A percentile compares a stretch with the other conserved stretches of the same genome.
Conservation (phyloP, 2,329 filamentous ascomycete genomes). For the Ophiostoma novo-ulmi region DNA sequence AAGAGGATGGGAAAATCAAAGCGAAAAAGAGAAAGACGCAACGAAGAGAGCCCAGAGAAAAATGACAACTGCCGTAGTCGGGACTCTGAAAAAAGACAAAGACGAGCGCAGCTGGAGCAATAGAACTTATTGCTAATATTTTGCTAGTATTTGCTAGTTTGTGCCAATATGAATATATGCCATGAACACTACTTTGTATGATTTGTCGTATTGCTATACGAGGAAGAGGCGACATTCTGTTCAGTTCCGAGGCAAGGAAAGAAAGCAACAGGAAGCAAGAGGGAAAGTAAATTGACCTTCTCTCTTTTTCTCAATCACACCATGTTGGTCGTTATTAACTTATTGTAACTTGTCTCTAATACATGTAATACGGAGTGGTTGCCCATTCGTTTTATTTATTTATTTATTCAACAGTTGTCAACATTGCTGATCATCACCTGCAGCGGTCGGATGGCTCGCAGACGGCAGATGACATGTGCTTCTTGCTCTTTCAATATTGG, state of each 20-base stretch:
- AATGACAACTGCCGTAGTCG: constrained; percentile 11
- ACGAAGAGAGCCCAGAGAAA: background rate
- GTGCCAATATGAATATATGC: background rate
- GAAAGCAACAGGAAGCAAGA: background rate
- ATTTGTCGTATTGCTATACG: constrained; percentile 2
- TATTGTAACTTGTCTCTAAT: background rate
- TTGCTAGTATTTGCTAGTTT: background rate
- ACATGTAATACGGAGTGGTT: background rate
- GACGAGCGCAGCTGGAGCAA: background rate
- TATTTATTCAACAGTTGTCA: background rate
- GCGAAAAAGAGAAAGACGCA: background rate
- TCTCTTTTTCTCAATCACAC: background rate
- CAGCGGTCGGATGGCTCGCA: background rate
- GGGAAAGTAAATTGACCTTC: background rate
- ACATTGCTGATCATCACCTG: constrained; percentile 7
- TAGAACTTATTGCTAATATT: background rate
- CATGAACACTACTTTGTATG: background rate
- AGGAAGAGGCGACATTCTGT: background rate
- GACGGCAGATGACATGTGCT: constrained; percentile 9
- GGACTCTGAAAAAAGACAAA: constrained; percentile 1
- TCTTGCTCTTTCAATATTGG: background rate
- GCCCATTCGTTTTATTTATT: too few relatives aligned
- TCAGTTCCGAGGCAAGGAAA: background rate
- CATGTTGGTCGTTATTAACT: background rate
- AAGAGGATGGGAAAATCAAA: background rate